Conservation (phyloP, 768 basidiomycete genomes). For the Russula earlei region DNA sequence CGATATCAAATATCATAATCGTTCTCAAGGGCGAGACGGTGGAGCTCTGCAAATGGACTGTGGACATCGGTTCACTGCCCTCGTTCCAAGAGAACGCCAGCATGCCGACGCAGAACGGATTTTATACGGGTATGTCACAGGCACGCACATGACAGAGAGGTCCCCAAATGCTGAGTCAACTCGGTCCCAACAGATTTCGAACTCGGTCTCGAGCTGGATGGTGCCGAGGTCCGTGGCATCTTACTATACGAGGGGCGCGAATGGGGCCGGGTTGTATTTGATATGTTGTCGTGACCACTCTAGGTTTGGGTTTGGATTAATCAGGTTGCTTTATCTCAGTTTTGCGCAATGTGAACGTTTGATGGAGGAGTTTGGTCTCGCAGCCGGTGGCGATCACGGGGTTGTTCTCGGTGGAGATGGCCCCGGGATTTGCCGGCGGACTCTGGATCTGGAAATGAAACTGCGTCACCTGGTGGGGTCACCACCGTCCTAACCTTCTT, state of each 20-base stretch:
- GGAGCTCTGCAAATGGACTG: conserved; percentile 82
- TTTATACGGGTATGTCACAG: conserved; percentile 58
- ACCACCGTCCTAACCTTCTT: too few relatives aligned
- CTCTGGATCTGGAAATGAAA: not conserved
- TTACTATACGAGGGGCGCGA: conserved; percentile 66
- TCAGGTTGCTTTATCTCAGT: not conserved
- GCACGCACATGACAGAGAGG: too few relatives aligned
- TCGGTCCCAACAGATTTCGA: conserved; percentile 53
- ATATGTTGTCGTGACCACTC: conserved; percentile 34
- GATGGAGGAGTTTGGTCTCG: too few relatives aligned
- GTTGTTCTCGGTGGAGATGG: not conserved
- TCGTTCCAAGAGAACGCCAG: conserved; percentile 66
- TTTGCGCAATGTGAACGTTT: not conserved
- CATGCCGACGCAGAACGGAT: conserved; percentile 48
- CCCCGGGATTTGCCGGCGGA: not conserved
- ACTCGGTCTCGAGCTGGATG: conserved; percentile 74
- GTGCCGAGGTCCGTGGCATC: conserved; percentile 79
- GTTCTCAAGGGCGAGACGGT: conserved; percentile 46
- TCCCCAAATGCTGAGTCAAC: not conserved
- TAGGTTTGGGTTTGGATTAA: not conserved
- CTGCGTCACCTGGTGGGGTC: too few relatives aligned
- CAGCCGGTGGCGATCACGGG: not conserved
- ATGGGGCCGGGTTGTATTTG: conserved; percentile 68
- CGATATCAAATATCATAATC: not conserved
- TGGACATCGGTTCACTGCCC: conserved; percentile 69